Evolutionary conservation across 371 early-diverging fungal species (phyloP), one percentile per base, ranked within the genome.

Genomic region (Mucor circinelloides): DNA sequence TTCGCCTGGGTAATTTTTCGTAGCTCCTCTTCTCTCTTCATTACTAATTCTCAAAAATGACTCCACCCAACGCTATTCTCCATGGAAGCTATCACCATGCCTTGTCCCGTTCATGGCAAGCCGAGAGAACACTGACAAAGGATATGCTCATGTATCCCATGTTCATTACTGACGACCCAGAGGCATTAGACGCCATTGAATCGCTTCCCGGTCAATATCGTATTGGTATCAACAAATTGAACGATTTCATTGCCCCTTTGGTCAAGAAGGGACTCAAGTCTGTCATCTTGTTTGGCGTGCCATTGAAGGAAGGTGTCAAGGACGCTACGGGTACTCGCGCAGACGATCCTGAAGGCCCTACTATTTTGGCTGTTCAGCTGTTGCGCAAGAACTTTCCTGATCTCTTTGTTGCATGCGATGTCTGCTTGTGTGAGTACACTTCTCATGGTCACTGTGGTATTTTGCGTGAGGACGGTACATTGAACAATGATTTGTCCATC

Each of bases 371-470:
- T 13, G 82, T 97, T 69, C 81, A 87, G 57, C 70, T 95, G 23
- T 78, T 99, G 58, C 89, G 94, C 56, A 70, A 82, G 21, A 79
- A 82, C 31, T 99, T 93, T 80, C 96, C 98, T 0, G 71, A 85
- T 6, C 76, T 99, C 13, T 87, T 94, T 50, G 89, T 99, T 23
- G 93, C 92, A 19, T 95, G 95, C 78, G 99, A 99, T 77, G 90
- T 98, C n/a, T 99, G 99, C 70, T 80, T 99, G 10, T 99, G 99
- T 80, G 96, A 93, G 52, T 99, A 94, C 82, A 98, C 99, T 3
- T 83, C 83, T 21, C 98, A 98, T 79, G 99, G 99, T 5, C 97
- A 98, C 78, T 98, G 98, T 74, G 97, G 97, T 74, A 70, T 93
- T 62, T 76, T 94, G 61, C 83, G 89, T 36, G 87, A 87, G 19